Base-by-base conservation (phyloP, 441 rosid species). In the Manihot esculenta region DNA sequence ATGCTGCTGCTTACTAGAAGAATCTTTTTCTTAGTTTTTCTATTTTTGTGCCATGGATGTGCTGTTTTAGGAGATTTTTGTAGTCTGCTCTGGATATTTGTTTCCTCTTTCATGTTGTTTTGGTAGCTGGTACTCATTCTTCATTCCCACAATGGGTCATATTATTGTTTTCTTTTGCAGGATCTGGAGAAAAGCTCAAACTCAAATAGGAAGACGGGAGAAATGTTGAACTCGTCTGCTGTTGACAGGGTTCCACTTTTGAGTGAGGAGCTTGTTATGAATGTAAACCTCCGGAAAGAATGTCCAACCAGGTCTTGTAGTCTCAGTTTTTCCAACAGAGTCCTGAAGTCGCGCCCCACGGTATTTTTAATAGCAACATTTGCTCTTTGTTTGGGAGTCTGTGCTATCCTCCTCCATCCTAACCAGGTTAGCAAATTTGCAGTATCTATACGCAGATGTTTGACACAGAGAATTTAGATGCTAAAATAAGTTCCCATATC, bases 321-420 rank as follows among this genome's bases (percentile, higher is more conserved):
- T 54, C 80, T 66, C 42, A 53, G 60, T 57, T 76, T 77, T 24
- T 64, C 87, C 7, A 55, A 79, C 72, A 70, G 51, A 47, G 70
- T 73, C 33, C 57, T 76, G 53, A 81, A 82, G 65, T 75, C 87
- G 47, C 89, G 80, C 10, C 82, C 89, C 9, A 30, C 88, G 11
- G n/a, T 84, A 12, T 64, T 84, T 13, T 30, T 84, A 65, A 68
- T 88, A 1, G 77, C 87, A 12, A 56, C 81, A 13, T 68, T 83
- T 5, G 88, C 80, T 0, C 73, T 95, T 38, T 95, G 99, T 80
- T 78, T 88, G 18, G 96, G 86, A 58, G 74, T 84, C 66, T 92
- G 98, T 72, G 88, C 86, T 3, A 79, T 87, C 24, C 68, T 91
- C 49, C 74, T 91, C 75, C 99, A 95, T 78, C 97, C 99, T 20